phyloP scores from a whole-genome alignment of 2,329 filamentous ascomycete genomes.

The Aureobasidium musti region DNA sequence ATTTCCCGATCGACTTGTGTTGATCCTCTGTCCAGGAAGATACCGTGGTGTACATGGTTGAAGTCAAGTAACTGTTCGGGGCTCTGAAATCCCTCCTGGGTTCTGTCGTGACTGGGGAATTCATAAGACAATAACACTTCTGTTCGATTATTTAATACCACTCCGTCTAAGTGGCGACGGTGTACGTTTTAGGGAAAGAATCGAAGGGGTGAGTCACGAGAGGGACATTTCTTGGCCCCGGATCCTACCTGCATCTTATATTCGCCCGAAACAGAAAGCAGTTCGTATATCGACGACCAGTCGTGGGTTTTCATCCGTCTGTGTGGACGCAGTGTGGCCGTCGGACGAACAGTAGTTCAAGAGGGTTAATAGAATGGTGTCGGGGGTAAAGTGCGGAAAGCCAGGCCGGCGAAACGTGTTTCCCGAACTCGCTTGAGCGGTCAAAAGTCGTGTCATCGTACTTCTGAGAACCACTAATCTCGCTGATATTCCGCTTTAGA shows the following conservation, averaged over 20 bases:
- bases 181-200: conserved; percentile 9
- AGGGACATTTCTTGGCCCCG: not conserved
- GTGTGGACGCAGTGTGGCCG: too few species aligned
- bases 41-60: not conserved
- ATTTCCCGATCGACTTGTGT: not conserved
- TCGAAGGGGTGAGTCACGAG: conserved; percentile 8
- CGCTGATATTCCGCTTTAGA: not conserved
- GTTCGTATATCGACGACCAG: too few species aligned
- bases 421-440: too few species aligned
- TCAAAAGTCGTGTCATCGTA: conserved; percentile 7
- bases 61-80: not conserved
- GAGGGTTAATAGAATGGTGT: too few species aligned
- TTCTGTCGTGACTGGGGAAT: too few species aligned
- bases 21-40: not conserved
- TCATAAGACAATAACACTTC: too few species aligned
- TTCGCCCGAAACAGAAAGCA: not conserved
- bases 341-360: too few species aligned
- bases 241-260: not conserved
- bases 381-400: not conserved
- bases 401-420: not conserved
- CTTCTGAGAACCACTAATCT: not conserved
- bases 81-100: too few species aligned
- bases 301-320: too few species aligned
- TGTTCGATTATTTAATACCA: too few species aligned
- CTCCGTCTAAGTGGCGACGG: too few species aligned